Percentiles rank a stretch among this genome's conserved stretches.
phyloP scores from a whole-genome alignment of 2,329 filamentous ascomycete genomes.

The Torrubiellomyces zombiae region DNA sequence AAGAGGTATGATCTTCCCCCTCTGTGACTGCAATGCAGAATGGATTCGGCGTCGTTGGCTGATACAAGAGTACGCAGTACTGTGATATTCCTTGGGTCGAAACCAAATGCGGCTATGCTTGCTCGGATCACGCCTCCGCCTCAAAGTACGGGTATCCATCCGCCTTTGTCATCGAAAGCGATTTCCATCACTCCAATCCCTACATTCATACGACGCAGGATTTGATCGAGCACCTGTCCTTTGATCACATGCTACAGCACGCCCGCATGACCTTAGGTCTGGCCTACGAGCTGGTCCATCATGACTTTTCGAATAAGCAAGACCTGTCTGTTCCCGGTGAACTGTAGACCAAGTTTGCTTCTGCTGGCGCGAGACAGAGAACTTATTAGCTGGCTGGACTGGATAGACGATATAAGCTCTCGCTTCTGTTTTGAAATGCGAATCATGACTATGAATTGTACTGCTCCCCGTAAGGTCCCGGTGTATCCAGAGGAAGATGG shows the following conservation, averaged over 20 bases:
- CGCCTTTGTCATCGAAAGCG: conserved; percentile 61
- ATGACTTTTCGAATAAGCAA: conserved; percentile 50
- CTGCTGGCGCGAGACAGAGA: too few relatives aligned
- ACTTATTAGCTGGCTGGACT: too few relatives aligned
- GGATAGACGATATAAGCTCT: too few relatives aligned
- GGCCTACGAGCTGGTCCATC: conserved; percentile 70
- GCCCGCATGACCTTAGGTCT: conserved; percentile 69
- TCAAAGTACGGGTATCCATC: conserved; percentile 59
- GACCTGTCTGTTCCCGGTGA: too few relatives aligned
- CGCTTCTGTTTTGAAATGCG: too few relatives aligned
- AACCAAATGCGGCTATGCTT: conserved; percentile 80
- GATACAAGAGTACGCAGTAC: conserved; percentile 35
- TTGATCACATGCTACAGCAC: conserved; percentile 86
- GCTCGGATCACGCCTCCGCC: conserved; percentile 58
- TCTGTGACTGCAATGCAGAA: not conserved
- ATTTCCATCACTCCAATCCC: conserved; percentile 48
- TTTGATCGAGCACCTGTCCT: conserved; percentile 54
- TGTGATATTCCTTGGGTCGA: conserved; percentile 76
- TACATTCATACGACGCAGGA: conserved; percentile 59
- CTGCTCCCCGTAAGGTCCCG: too few relatives aligned
- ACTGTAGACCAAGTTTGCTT: too few relatives aligned
- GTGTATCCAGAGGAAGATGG: too few relatives aligned
- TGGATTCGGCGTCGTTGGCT: not conserved
- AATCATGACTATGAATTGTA: too few relatives aligned
- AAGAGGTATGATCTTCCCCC: conserved; percentile 19